Percentiles rank a stretch among this genome's conserved stretches.
Evolutionary conservation across 2,329 filamentous ascomycete genomes (phyloP).

Genomic region (Colletotrichum liaoningense): DNA sequence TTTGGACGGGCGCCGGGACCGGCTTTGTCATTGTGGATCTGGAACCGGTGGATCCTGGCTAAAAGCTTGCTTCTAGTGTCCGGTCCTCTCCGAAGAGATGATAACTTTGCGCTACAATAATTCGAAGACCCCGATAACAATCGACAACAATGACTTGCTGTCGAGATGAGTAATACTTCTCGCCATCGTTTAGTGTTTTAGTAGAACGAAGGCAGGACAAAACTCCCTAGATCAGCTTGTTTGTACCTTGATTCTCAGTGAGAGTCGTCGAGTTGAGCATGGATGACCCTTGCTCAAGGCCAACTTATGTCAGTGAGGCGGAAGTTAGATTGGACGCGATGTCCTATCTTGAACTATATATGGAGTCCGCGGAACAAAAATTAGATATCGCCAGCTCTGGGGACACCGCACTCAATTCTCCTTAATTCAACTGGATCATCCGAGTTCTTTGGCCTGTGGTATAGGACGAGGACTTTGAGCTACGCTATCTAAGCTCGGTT

Average conservation of each 20-base stretch:
- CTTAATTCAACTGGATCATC: background rate
- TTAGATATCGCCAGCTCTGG: no score
- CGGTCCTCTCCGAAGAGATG: conserved; percentile 4
- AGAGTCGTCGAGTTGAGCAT: background rate
- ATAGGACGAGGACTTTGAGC: no score
- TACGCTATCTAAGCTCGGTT: no score
- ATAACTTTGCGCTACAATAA: background rate
- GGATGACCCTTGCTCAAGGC: background rate
- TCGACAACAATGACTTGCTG: background rate
- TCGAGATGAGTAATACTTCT: background rate
- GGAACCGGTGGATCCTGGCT: conserved; percentile 4
- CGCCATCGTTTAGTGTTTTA: background rate
- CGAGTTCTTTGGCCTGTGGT: no score
- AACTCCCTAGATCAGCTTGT: background rate
- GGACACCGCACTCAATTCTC: no score
- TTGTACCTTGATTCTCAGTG: no score
- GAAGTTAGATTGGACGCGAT: background rate
- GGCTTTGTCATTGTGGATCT: conserved; percentile 21
- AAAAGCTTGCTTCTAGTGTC: background rate
- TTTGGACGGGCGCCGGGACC: background rate
- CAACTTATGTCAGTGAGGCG: background rate
- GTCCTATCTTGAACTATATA: no score
- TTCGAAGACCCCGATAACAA: background rate
- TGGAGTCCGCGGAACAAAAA: no score
- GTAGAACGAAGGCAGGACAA: background rate